Percentiles rank a stretch among this genome's conserved stretches.
phyloP scores from a whole-genome alignment of 345 rosid genomes.

The Dipteronia dyeriana region DNA sequence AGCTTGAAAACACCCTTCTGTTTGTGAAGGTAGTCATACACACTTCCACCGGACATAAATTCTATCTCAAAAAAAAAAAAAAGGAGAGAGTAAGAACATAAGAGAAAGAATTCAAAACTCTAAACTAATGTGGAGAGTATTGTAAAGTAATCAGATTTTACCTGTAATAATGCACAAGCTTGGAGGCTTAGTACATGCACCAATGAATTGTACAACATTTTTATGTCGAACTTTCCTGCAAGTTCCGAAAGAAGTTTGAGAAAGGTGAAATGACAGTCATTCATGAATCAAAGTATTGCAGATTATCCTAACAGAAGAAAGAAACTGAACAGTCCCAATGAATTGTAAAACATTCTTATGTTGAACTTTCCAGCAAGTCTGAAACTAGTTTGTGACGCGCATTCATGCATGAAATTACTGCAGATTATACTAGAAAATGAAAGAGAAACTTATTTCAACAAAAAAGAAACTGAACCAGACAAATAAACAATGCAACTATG shows the following conservation, averaged over 20 bases:
- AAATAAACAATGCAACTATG: background rate
- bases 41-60: constrained; percentile 98
- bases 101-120: constrained; percentile 5
- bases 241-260: constrained; percentile 21
- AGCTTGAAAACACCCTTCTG: constrained; percentile 89
- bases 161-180: constrained; percentile 93
- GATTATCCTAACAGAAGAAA: background rate
- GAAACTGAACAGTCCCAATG: constrained; percentile 45
- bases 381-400: constrained; percentile 3
- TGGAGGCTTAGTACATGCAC: constrained; percentile 97
- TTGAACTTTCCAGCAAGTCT: constrained; percentile 76
- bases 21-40: constrained; percentile 96
- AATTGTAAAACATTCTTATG: constrained; percentile 94
- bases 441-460: background rate
- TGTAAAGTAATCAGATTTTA: constrained; percentile 26
- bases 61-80: constrained; percentile 39
- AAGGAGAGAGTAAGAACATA: background rate
- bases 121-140: background rate
- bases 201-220: constrained; percentile 95
- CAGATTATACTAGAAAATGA: background rate
- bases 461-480: constrained; percentile 7
- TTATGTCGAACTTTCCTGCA: constrained; percentile 94
- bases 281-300: background rate
- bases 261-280: background rate
- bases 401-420: background rate